These are phyloP conservation scores for Cyberlindnera euphorbiae DNA, from an alignment of 805 yeast genomes.

Conservation along the genomic window DNA sequence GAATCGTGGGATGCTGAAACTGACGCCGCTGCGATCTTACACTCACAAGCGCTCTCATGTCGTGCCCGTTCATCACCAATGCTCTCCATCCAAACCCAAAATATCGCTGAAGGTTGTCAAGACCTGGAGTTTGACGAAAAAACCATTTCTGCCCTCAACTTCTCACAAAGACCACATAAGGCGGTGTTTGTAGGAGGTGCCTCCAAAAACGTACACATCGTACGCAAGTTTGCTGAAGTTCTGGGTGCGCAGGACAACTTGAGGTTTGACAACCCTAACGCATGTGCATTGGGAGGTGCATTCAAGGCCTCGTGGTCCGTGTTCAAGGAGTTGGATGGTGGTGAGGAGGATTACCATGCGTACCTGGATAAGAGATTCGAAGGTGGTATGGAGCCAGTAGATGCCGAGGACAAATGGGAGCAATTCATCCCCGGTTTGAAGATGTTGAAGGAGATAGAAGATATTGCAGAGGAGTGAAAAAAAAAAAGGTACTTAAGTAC, in stretches of 20 bases:
- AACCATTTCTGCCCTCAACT: conserved; percentile 12
- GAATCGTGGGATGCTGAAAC: conserved; percentile 46
- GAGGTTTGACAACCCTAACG: conserved; percentile 74
- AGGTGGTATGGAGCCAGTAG: conserved; percentile 11
- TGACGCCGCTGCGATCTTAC: conserved; percentile 76
- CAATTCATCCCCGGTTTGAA: conserved; percentile 15
- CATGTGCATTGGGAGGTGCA: conserved; percentile 92
- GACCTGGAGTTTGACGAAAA: conserved; percentile 32
- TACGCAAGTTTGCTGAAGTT: conserved; percentile 62
- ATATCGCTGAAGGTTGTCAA: conserved; percentile 2
- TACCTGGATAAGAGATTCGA: conserved; percentile 38
- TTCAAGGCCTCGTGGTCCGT: conserved; percentile 76
- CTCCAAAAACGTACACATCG: conserved; percentile 64
- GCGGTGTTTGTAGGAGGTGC: conserved; percentile 88
- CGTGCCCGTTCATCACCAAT: conserved; percentile 76
- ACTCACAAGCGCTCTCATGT: conserved; percentile 83
- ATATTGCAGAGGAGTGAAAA: conserved; percentile 4
- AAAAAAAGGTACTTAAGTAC: too few relatives aligned
- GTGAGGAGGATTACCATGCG: conserved; percentile 31
- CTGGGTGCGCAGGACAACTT: conserved; percentile 59
- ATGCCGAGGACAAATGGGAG: conserved; percentile 9
- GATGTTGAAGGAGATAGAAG: conserved; percentile 16
- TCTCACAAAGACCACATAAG: conserved; percentile 53
- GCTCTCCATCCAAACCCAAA: conserved; percentile 36
- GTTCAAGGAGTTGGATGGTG: conserved; percentile 16